Evolutionary conservation across 2,329 filamentous ascomycete species (phyloP).

Genomic region (Diaporthe batatas): DNA sequence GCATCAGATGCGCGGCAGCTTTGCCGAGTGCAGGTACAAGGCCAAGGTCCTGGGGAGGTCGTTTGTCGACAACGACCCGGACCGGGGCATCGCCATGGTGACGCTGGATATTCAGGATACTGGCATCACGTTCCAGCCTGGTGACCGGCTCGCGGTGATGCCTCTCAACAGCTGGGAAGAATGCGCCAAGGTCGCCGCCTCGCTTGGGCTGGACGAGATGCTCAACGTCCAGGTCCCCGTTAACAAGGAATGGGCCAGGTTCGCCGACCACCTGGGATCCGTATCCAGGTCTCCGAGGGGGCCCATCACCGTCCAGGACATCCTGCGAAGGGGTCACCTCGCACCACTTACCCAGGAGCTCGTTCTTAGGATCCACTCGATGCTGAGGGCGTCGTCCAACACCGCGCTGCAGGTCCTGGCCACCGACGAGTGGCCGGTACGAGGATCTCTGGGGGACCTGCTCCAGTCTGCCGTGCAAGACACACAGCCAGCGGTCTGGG

Average conservation of each 20-base stretch:
- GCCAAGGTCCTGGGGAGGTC: conserved; percentile 60
- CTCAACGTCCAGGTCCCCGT: conserved; percentile 58
- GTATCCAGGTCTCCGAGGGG: conserved; percentile 50
- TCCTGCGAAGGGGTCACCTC: conserved; percentile 64
- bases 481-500: conserved; percentile 63
- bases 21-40: conserved; percentile 66
- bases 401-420: conserved; percentile 63
- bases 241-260: conserved; percentile 60
- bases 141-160: conserved; percentile 67
- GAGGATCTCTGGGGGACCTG: conserved; percentile 64
- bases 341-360: conserved; percentile 66
- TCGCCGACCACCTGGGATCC: conserved; percentile 60
- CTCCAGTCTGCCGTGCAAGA: conserved; percentile 63
- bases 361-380: conserved; percentile 61
- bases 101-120: conserved; percentile 66
- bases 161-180: conserved; percentile 68
- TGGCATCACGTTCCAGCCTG: conserved; percentile 66
- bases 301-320: conserved; percentile 60
- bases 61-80: conserved; percentile 60
- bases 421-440: conserved; percentile 65
- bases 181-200: conserved; percentile 66
- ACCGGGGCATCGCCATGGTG: conserved; percentile 61
- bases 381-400: conserved; percentile 63
- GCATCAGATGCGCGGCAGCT: conserved; percentile 67
- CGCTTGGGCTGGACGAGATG: conserved; percentile 61